phyloP scores from a whole-genome alignment of 1,139 yeast genomes.

The Insectozyma bohioensis region DNA sequence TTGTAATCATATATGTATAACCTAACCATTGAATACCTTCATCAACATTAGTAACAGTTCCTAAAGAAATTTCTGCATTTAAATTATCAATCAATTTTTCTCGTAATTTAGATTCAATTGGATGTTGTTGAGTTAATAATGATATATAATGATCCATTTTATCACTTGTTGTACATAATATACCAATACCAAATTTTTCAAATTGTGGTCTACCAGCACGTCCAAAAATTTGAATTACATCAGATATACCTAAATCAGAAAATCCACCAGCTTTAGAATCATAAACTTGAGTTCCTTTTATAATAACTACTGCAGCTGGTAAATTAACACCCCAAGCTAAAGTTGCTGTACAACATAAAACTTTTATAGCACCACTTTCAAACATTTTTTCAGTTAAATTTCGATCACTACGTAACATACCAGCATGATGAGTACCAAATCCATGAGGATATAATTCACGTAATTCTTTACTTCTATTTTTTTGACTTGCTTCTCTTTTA shows the following conservation, averaged over 20 bases:
- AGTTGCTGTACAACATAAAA: constrained; percentile 94
- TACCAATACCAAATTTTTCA: constrained; percentile 90
- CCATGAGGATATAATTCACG: constrained; percentile 80
- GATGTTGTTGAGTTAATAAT: constrained; percentile 89
- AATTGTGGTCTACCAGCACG: constrained; percentile 99
- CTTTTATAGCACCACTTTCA: constrained; percentile 80
- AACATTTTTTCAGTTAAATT: constrained; percentile 89
- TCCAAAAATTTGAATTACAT: constrained; percentile 96
- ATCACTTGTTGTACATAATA: constrained; percentile 81
- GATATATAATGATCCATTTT: constrained; percentile 83
- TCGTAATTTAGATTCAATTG: constrained; percentile 84
- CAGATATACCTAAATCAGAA: constrained; percentile 90
- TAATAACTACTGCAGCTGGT: constrained; percentile 96
- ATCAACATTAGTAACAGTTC: constrained; percentile 91
- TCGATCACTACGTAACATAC: constrained; percentile 90
- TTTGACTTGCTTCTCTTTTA: constrained; percentile 62
- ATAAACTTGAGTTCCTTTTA: constrained; percentile 95
- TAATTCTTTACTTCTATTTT: constrained; percentile 76
- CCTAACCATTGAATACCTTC: constrained; percentile 98
- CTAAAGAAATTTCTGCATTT: constrained; percentile 94
- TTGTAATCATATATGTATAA: constrained; percentile 87
- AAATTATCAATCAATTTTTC: constrained; percentile 84
- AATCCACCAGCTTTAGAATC: constrained; percentile 95
- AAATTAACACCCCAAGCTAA: constrained; percentile 99
- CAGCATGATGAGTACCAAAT: constrained; percentile 96